phyloP scores from a whole-genome alignment of 192 early-diverging fungal species.

The Entophlyctis helioformis region DNA sequence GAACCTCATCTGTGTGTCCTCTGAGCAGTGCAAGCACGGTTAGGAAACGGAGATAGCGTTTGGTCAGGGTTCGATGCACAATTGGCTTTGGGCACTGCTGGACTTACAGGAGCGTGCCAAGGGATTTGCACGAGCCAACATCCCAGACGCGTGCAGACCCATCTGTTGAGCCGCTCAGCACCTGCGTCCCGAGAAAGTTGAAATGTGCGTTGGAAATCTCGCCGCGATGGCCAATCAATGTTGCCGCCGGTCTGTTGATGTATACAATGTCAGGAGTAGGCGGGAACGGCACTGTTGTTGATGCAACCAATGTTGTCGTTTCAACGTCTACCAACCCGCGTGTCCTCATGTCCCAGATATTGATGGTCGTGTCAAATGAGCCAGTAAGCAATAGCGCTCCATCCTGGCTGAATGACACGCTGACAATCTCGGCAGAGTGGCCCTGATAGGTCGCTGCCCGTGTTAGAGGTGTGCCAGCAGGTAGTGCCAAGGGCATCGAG shows the following conservation, averaged over 20 bases:
- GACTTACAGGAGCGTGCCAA: slow-evolving; percentile 19
- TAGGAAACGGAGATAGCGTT: background rate
- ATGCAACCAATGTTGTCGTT: too few relatives aligned
- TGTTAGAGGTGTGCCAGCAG: too few relatives aligned
- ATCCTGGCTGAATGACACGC: slow-evolving; percentile 10
- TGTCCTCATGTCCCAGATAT: slow-evolving; percentile 37
- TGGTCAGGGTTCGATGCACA: too few relatives aligned
- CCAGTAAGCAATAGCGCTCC: slow-evolving; percentile 30
- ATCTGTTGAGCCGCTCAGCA: slow-evolving; percentile 34
- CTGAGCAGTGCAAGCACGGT: slow-evolving; percentile 1
- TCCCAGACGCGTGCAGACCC: slow-evolving; percentile 36
- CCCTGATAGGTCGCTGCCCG: slow-evolving; percentile 8
- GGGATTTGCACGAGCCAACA: slow-evolving; percentile 13
- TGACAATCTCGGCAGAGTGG: slow-evolving; percentile 36
- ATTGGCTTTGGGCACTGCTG: too few relatives aligned
- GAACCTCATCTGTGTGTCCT: slow-evolving; percentile 34
- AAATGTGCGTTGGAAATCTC: slow-evolving; percentile 30
- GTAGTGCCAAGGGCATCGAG: too few relatives aligned
- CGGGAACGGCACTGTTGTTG: too few relatives aligned
- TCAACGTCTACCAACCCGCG: too few relatives aligned
- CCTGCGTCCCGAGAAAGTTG: slow-evolving; percentile 4
- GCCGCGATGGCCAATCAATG: slow-evolving; percentile 36
- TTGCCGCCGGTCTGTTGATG: too few relatives aligned
- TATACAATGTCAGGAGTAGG: too few relatives aligned
- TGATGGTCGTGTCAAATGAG: slow-evolving; percentile 36